phyloP scores from a whole-genome alignment of 768 basidiomycete genomes.

The Boletales sp. region DNA sequence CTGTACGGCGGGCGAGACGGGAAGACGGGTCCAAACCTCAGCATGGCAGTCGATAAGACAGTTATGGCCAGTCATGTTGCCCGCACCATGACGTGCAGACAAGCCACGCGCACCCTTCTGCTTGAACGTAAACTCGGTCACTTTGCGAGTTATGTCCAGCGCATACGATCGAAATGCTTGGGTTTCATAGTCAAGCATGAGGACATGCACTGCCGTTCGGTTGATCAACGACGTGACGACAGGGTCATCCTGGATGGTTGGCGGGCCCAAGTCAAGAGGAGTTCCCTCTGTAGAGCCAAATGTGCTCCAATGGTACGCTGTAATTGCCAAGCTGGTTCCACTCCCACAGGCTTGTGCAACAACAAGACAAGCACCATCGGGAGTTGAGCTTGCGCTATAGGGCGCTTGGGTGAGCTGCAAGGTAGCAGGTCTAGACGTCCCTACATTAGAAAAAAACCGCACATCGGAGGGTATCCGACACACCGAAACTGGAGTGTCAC shows the following conservation, averaged over 20 bases:
- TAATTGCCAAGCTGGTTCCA: constrained; percentile 18
- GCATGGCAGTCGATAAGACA: constrained; percentile 51
- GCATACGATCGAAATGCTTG: constrained; percentile 39
- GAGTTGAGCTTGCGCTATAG: constrained; percentile 36
- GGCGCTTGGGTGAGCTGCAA: constrained; percentile 38
- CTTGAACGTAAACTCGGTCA: constrained; percentile 55
- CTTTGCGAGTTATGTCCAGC: constrained; percentile 51
- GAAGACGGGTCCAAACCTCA: constrained; percentile 60
- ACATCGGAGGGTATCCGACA: constrained; percentile 29
- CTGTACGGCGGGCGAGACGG: constrained; percentile 50
- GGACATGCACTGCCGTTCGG: constrained; percentile 40
- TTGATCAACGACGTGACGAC: constrained; percentile 45
- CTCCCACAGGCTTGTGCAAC: constrained; percentile 22
- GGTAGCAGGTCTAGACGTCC: constrained; percentile 40
- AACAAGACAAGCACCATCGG: constrained; percentile 54
- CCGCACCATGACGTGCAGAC: constrained; percentile 7
- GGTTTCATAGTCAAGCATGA: constrained; percentile 35
- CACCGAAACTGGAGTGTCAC: constrained; percentile 53
- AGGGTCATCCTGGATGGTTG: constrained; percentile 19
- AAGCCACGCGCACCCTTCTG: constrained; percentile 32
- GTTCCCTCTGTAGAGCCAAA: constrained; percentile 52
- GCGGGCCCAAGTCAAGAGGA: constrained; percentile 29
- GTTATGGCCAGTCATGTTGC: constrained; percentile 37
- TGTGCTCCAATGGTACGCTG: constrained; percentile 52
- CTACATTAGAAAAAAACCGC: background rate